Conservation (phyloP, 306 rosid genomes). For the Fragaria vesca region DNA sequence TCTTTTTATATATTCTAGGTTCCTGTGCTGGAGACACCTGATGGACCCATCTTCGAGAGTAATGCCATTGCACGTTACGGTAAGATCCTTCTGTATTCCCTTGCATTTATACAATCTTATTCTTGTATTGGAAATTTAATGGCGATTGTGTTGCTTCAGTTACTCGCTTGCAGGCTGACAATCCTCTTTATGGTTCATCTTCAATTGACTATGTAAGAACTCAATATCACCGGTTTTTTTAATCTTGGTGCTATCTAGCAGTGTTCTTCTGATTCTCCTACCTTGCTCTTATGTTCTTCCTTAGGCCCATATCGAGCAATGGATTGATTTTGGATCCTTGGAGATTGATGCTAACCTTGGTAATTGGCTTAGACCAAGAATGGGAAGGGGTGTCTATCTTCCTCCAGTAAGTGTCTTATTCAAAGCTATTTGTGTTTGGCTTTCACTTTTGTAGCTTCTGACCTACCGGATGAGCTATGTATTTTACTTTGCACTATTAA, state of each 20-base stretch:
- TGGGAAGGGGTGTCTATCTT: slow-evolving; percentile 40
- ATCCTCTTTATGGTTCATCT: slow-evolving; percentile 56
- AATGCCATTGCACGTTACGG: slow-evolving; percentile 86
- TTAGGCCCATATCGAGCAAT: slow-evolving; percentile 77
- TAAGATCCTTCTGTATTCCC: slow-evolving; percentile 11
- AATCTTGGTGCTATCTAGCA: neutral
- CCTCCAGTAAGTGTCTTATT: slow-evolving; percentile 42
- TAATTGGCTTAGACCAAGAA: slow-evolving; percentile 41
- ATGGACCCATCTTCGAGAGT: slow-evolving; percentile 77
- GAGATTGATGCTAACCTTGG: slow-evolving; percentile 54
- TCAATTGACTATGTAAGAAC: slow-evolving; percentile 50
- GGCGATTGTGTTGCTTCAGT: slow-evolving; percentile 43
- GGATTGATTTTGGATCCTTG: slow-evolving; percentile 72
- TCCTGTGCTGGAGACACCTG: slow-evolving; percentile 76
- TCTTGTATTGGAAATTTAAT: neutral
- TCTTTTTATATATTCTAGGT: slow-evolving; percentile 35
- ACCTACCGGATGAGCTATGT: neutral
- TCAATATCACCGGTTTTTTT: neutral
- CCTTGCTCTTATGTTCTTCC: slow-evolving; percentile 7
- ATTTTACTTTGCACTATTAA: no score
- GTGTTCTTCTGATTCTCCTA: neutral
- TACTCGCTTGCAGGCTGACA: slow-evolving; percentile 52
- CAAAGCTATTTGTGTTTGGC: neutral
- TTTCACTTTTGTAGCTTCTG: neutral
- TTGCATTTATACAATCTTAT: neutral